Evolutionary conservation across 2,329 filamentous ascomycete genomes (phyloP), one percentile per base, ranked within the genome.

Genomic region (Ploettnerulaceae sp.): DNA sequence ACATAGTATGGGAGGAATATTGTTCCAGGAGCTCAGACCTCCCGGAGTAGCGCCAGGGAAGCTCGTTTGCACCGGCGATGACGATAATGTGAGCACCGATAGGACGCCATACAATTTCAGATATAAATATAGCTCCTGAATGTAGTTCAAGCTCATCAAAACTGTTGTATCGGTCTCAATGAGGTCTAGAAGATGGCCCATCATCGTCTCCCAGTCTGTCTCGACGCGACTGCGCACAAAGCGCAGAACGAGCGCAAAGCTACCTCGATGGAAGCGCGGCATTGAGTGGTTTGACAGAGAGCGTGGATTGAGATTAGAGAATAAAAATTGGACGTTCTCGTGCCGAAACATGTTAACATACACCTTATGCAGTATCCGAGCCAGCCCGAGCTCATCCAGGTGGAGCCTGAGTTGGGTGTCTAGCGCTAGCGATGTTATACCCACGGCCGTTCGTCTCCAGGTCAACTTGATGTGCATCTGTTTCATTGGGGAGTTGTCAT

Each of bases 291-390:
- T 28, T 26, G n/a, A 12, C 9, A 46, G 12, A 4, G 29, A 21
- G 1, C 2, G 5, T 7, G 28, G n/a, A 15, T 28, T 42, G 9
- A 40, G 9, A 8, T 39, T 31, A 12, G 47, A 45, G 2, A 49
- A n/a, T 4, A 28, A 18, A 12, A 12, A 15, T 21, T 22, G 15
- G 3, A 33, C 8, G 15, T 42, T 29, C 21, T 50, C 29, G 18
- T 38, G 24, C 15, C 29, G 28, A 21, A 50, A 50, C 47, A 50
- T 50, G 2, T 45, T 22, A 2, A 2, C 20, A 17, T 50, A 50
- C 2, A 45, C 31, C 18, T 36, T 21, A 42, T 42, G 24, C 2
- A 46, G 8, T 5, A 50, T 11, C 3, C 14, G 15, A 21, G 42
- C 37, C 18, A 39, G 36, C 9, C 20, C 36, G 3, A 24, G 12